These are phyloP conservation scores for Pythium aquatile DNA, from an alignment of 352 stramenopile species.

Conservation along the genomic window DNA sequence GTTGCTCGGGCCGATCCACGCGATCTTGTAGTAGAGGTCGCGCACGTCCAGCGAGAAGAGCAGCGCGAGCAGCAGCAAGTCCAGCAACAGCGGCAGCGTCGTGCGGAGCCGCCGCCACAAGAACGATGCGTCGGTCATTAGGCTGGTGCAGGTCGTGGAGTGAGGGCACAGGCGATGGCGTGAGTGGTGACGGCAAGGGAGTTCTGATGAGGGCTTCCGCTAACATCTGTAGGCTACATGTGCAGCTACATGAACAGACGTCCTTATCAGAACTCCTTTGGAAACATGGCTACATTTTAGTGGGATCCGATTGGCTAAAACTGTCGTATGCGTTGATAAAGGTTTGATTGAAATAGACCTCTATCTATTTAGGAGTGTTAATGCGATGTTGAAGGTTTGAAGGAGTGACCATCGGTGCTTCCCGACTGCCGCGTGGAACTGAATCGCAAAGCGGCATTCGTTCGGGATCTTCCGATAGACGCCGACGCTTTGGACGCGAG, in stretches of 20 bases:
- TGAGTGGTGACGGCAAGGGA: neutral
- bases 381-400: neutral
- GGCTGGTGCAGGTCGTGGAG: neutral
- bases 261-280: too few relatives aligned
- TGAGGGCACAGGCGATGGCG: neutral
- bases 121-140: neutral
- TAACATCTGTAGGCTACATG: too few relatives aligned
- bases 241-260: too few relatives aligned
- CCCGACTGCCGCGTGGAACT: constrained; percentile 4
- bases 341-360: neutral
- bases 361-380: neutral
- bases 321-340: neutral
- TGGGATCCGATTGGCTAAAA: neutral
- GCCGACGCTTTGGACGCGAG: neutral
- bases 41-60: constrained; percentile 33
- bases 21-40: constrained; percentile 55
- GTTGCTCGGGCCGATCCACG: constrained; percentile 43
- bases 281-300: neutral
- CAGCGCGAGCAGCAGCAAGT: constrained; percentile 19
- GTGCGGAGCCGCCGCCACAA: constrained; percentile 10
- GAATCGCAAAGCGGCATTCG: neutral
- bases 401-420: neutral
- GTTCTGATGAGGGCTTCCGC: too few relatives aligned
- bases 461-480: constrained; percentile 1
- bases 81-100: constrained; percentile 16